Percentiles rank a stretch among this genome's conserved stretches.
Evolutionary conservation across 176 grass and related monocot species (phyloP).

Genomic region (Hordeum vulgare): DNA sequence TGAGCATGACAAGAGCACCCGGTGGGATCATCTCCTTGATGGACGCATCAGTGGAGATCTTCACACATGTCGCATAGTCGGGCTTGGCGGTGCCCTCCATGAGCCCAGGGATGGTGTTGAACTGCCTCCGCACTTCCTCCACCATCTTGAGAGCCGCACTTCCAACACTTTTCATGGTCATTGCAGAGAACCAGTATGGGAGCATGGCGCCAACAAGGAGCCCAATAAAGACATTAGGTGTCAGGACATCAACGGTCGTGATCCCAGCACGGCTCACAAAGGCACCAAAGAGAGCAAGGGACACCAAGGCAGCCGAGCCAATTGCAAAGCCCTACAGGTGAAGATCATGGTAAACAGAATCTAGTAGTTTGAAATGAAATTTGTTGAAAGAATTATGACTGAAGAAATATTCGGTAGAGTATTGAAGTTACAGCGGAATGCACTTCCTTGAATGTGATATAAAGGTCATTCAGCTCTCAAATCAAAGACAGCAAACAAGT

Average conservation of each 20-base stretch:
- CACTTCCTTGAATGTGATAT: neutral
- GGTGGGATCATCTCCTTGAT: conserved; percentile 94
- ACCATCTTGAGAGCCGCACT: conserved; percentile 93
- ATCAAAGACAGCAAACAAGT: neutral
- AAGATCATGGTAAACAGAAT: neutral
- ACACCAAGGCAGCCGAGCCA: conserved; percentile 86
- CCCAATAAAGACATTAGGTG: conserved; percentile 88
- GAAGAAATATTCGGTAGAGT: neutral
- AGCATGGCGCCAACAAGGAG: conserved; percentile 88
- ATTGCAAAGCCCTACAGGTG: conserved; percentile 79
- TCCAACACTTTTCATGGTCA: conserved; percentile 97
- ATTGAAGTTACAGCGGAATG: neutral
- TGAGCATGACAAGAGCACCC: conserved; percentile 87
- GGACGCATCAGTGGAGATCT: conserved; percentile 95
- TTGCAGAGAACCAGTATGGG: conserved; percentile 93
- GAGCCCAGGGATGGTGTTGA: conserved; percentile 76
- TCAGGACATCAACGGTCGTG: conserved; percentile 68
- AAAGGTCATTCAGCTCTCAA: neutral
- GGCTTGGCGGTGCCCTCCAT: conserved; percentile 84
- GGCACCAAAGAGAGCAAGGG: conserved; percentile 89
- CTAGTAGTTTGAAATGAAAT: neutral
- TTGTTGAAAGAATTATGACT: neutral
- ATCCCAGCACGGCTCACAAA: conserved; percentile 84
- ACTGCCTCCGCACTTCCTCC: conserved; percentile 89
- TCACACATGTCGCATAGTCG: conserved; percentile 90